Conservation (phyloP, 2,329 filamentous ascomycete species). For the Coniochaeta sp. region DNA sequence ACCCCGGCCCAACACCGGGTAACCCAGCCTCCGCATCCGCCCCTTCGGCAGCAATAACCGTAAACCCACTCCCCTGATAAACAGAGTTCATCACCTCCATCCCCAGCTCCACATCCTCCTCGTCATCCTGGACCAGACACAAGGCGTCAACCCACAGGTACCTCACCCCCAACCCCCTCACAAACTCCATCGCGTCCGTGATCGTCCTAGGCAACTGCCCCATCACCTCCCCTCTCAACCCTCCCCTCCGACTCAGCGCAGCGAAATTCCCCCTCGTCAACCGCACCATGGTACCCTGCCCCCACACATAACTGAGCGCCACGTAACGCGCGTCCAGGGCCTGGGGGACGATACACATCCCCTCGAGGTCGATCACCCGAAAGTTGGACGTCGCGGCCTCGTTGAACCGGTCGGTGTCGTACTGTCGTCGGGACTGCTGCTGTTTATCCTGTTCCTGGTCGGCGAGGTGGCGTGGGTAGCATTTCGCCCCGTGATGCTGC, state of each 20-base stretch:
- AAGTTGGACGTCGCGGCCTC: background rate
- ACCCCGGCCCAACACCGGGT: background rate
- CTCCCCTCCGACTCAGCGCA: background rate
- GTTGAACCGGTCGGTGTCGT: background rate
- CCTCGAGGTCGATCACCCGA: background rate
- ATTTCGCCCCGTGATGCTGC: background rate
- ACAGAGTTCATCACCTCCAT: background rate
- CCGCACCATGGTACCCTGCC: constrained; percentile 1
- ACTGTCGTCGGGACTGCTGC: background rate
- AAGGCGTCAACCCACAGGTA: constrained; percentile 15
- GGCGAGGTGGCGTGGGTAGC: background rate
- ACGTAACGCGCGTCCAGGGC: constrained; percentile 3
- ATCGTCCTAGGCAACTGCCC: constrained; percentile 5
- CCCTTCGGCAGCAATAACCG: background rate
- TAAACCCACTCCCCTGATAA: background rate
- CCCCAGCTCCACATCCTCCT: background rate
- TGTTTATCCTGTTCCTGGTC: background rate
- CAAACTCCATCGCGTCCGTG: constrained; percentile 9
- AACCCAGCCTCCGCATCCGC: background rate
- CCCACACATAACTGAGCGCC: constrained; percentile 14
- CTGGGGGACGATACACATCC: background rate
- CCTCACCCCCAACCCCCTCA: constrained; percentile 6
- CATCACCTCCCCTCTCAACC: background rate
- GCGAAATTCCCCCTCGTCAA: background rate
- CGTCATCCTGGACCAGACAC: constrained; percentile 14